Evolutionary conservation across 441 rosid species (phyloP).

Genomic region (Pelargonium myrrhifolium): DNA sequence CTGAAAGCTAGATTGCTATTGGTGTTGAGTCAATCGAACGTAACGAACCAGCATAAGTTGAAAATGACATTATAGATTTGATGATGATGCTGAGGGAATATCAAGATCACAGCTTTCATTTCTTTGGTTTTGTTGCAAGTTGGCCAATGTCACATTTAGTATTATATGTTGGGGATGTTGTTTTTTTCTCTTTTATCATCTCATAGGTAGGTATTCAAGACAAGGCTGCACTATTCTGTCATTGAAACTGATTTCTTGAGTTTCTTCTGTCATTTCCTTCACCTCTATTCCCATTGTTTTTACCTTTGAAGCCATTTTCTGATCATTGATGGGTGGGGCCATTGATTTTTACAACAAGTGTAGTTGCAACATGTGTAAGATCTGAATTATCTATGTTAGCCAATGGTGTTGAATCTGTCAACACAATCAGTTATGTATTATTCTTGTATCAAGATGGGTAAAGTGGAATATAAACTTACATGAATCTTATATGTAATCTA

Average conservation of each 20-base stretch:
- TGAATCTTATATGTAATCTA: too few relatives aligned
- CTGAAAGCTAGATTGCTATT: background rate
- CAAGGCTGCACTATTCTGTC: background rate
- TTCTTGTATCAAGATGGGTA: too few relatives aligned
- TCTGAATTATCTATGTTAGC: too few relatives aligned
- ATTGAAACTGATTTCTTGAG: background rate
- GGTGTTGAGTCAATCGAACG: background rate
- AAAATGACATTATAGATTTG: background rate
- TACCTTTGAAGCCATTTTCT: background rate
- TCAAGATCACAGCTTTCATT: background rate
- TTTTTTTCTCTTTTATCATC: background rate
- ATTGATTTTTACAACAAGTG: background rate
- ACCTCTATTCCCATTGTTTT: background rate
- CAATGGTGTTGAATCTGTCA: background rate
- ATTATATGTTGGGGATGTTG: too few relatives aligned
- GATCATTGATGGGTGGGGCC: background rate
- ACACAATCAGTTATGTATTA: background rate
- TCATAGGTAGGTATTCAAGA: background rate
- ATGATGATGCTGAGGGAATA: background rate
- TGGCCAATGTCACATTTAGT: background rate
- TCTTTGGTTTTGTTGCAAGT: conserved; percentile 1
- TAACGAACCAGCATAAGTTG: too few relatives aligned
- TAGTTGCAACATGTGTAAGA: conserved; percentile 2
- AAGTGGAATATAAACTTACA: too few relatives aligned
- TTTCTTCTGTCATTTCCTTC: background rate